These are phyloP conservation scores for Fusarium solani-melongenae DNA, from an alignment of 2,329 filamentous ascomycete species.

Conservation along the genomic window DNA sequence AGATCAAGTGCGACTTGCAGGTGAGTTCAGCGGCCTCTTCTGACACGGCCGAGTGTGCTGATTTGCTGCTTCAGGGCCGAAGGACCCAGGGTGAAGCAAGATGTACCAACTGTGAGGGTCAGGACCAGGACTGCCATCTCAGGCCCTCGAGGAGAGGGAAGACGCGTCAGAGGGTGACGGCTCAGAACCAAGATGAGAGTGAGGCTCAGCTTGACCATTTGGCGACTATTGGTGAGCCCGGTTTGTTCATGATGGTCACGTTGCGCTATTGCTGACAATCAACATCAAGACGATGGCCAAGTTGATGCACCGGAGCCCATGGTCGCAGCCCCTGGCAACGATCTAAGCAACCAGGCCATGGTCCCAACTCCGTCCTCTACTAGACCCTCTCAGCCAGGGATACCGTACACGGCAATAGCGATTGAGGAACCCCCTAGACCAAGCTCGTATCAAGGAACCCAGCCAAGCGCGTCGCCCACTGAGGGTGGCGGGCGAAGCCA, in stretches of 20 bases:
- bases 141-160: conserved; percentile 46
- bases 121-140: conserved; percentile 43
- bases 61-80: conserved; percentile 20
- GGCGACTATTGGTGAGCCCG: background rate
- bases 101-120: conserved; percentile 45
- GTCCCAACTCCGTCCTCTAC: conserved; percentile 6
- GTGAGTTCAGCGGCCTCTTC: background rate
- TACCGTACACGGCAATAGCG: background rate
- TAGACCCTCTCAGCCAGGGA: background rate
- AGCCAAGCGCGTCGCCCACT: conserved; percentile 32
- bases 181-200: background rate
- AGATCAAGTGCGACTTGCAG: conserved; percentile 51
- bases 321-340: background rate
- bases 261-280: background rate
- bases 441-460: background rate
- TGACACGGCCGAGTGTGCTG: background rate
- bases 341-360: background rate
- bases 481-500: conserved; percentile 41
- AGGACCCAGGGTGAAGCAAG: conserved; percentile 34
- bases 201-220: background rate
- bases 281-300: background rate
- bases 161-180: conserved; percentile 12
- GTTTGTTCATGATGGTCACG: background rate
- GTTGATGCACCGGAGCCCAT: background rate
- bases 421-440: background rate